Percentiles rank a stretch among this genome's conserved stretches.
Evolutionary conservation across 129 eudicot genomes (phyloP).

Genomic region (Saposhnikovia divaricata): DNA sequence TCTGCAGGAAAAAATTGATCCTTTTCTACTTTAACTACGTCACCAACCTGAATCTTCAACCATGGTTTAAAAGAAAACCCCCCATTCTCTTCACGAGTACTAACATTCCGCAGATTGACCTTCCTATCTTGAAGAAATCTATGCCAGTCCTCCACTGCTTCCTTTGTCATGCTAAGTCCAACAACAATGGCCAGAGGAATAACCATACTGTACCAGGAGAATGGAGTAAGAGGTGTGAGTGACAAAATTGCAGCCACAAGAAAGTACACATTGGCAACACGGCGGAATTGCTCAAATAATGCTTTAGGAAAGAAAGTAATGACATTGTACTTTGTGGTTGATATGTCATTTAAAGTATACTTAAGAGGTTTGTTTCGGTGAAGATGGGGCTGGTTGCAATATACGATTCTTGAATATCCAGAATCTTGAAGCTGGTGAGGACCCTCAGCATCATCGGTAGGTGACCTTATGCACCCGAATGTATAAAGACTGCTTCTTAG

Average conservation of each 20-base stretch:
- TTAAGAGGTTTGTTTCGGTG: slow-evolving; percentile 73
- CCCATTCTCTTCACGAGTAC: slow-evolving; percentile 54
- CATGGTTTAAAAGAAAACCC: slow-evolving; percentile 54
- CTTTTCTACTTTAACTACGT: slow-evolving; percentile 82
- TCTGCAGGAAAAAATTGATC: slow-evolving; percentile 95
- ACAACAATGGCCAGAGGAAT: slow-evolving; percentile 79
- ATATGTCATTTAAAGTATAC: slow-evolving; percentile 68
- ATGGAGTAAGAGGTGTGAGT: slow-evolving; percentile 75
- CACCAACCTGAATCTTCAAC: slow-evolving; percentile 87
- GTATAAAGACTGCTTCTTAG: slow-evolving; percentile 79
- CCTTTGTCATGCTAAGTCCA: slow-evolving; percentile 93
- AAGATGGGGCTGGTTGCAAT: slow-evolving; percentile 70
- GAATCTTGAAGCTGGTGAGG: slow-evolving; percentile 57
- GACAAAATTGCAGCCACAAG: slow-evolving; percentile 75
- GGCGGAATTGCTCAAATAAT: slow-evolving; percentile 87
- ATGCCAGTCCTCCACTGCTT: slow-evolving; percentile 88
- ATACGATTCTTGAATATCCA: slow-evolving; percentile 65
- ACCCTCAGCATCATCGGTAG: slow-evolving; percentile 30
- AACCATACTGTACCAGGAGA: slow-evolving; percentile 77
- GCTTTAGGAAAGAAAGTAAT: slow-evolving; percentile 84
- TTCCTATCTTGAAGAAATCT: slow-evolving; percentile 92
- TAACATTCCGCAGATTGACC: slow-evolving; percentile 71
- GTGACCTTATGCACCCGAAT: slow-evolving; percentile 57
- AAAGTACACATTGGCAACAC: slow-evolving; percentile 91
- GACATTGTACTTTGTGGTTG: slow-evolving; percentile 89